Evolutionary conservation across 2,329 filamentous ascomycete species (phyloP).

Genomic region (Teratosphaeria pseudoeucalypti): DNA sequence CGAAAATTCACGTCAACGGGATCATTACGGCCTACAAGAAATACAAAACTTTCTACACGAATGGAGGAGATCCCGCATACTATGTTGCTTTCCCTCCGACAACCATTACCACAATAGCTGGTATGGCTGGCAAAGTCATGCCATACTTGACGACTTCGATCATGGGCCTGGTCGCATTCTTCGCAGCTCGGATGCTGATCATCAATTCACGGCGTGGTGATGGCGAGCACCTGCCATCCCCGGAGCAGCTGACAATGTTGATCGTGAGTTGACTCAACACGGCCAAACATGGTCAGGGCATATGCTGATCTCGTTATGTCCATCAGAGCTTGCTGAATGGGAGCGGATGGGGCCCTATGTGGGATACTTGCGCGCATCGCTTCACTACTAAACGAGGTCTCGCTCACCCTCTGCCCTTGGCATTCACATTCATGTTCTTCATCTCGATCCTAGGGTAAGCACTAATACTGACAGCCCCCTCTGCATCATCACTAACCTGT

Average conservation of each 20-base stretch:
- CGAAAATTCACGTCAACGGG: background rate
- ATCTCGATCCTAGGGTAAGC: background rate
- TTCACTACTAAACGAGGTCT: background rate
- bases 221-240: background rate
- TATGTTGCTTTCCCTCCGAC: background rate
- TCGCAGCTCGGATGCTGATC: constrained; percentile 3
- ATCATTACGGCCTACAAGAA: background rate
- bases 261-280: background rate
- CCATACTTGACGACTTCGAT: constrained; percentile 5
- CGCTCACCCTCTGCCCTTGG: background rate
- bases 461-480: background rate
- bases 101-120: constrained; percentile 4
- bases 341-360: background rate
- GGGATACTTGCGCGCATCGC: background rate
- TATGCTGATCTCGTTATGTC: background rate
- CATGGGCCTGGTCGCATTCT: constrained; percentile 7
- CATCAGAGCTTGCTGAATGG: background rate
- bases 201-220: background rate
- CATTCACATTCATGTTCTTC: background rate
- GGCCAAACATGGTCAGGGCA: background rate
- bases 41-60: background rate
- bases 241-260: background rate
- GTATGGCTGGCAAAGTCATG: constrained; percentile 4
- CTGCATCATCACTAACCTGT: background rate
- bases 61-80: background rate